Percentiles rank a stretch among this genome's conserved stretches.
These are phyloP conservation scores for Anisodus tanguticus DNA, from an alignment of 257 asterid genomes.

Conservation along the genomic window DNA sequence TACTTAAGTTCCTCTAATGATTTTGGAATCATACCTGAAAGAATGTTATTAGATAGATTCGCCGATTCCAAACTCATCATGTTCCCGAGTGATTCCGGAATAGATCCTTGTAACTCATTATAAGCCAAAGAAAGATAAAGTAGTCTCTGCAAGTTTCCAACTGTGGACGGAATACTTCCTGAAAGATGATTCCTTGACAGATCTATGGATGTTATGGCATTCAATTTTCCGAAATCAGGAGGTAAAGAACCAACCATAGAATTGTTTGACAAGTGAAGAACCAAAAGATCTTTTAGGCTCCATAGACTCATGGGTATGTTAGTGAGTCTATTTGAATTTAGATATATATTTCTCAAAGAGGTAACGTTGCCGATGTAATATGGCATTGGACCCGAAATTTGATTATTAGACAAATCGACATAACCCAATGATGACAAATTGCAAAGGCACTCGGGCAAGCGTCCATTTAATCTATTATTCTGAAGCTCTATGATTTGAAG, in stretches of 20 bases:
- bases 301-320: conserved; percentile 42
- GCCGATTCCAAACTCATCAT: conserved; percentile 41
- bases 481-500: conserved; percentile 34
- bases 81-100: conserved; percentile 45
- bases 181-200: conserved; percentile 42
- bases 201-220: conserved; percentile 33
- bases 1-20: conserved; percentile 36
- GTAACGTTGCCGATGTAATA: conserved; percentile 37
- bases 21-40: conserved; percentile 43
- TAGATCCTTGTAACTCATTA: conserved; percentile 44
- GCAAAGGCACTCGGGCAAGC: conserved; percentile 37
- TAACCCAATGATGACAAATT: conserved; percentile 33
- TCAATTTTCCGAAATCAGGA: conserved; percentile 37
- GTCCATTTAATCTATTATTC: conserved; percentile 35
- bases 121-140: conserved; percentile 43
- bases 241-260: conserved; percentile 43
- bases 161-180: conserved; percentile 40
- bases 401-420: conserved; percentile 26
- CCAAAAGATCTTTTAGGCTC: conserved; percentile 38
- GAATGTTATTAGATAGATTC: conserved; percentile 40
- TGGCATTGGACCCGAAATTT: conserved; percentile 40
- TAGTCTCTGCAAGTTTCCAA: conserved; percentile 37
- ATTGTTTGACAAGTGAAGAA: conserved; percentile 40
- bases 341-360: conserved; percentile 33
- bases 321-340: conserved; percentile 41